Base-by-base conservation (phyloP, 495 filamentous ascomycete species). In the Penicillium canariense region DNA sequence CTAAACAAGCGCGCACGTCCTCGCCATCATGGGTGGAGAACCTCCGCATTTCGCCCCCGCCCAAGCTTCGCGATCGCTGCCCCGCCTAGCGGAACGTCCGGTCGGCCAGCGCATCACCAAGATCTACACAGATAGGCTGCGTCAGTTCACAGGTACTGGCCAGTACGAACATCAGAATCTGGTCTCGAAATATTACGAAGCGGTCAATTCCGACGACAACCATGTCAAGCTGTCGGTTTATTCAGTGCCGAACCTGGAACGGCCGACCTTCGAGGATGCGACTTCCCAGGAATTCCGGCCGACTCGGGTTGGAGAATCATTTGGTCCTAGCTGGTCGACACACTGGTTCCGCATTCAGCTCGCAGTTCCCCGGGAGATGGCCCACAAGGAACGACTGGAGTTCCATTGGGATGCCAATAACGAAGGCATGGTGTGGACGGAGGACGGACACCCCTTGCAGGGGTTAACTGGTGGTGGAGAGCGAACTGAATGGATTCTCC, bases 271-370 rank as follows among this genome's bases (percentile, higher is more conserved):
- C 73, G 68, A 92, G 51, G 91, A 97, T 32, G 94, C 93, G 15
- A 87, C 85, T 30, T 87, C 83, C 18, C 84, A 92, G 53, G 77
- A 88, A 34, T 98, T 95, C 72, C 78, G 78, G 26, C 74, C 81
- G n/a, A 88, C 93, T 1, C 75, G 77, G 14, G 84, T 91, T 48
- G 91, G 93, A 27, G 79, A 85, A 51, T 82, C 76, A 12, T 97
- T 97, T 61, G 94, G 94, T 4, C 94, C 94, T 10, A 92, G 91
- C 40, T 98, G 94, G 94, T 90, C 90, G 0, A 98, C 94, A n/a
- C 93, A 97, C 70, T 98, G 94, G 94, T 94, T 97, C 79, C 87
- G 84, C 38, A 82, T 96, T 48, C 74, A 83, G 36, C 73, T 98
- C 50, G 89, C 78, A 1, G 81, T 98, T 18, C 94, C 94, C 15